phyloP scores from a whole-genome alignment of 352 stramenopile species.

The Globisporangium abappressorium region DNA sequence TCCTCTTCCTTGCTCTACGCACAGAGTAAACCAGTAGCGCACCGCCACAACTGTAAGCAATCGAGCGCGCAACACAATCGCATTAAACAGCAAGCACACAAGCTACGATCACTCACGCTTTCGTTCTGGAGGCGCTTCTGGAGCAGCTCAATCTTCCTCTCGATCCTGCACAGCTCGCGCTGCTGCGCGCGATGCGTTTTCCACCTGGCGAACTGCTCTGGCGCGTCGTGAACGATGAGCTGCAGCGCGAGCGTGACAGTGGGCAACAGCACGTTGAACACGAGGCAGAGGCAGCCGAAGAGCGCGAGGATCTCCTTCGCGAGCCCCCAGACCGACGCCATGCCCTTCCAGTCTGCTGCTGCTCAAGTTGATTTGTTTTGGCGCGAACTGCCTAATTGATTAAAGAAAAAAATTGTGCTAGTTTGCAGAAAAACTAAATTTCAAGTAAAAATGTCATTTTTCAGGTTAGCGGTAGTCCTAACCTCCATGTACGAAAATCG shows the following conservation, averaged over 20 bases:
- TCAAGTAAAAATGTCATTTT: no score
- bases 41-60: background rate
- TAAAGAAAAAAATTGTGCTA: no score
- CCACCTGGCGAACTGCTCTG: conserved; percentile 38
- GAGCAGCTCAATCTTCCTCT: conserved; percentile 28
- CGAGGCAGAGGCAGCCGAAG: conserved; percentile 42
- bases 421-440: no score
- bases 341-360: background rate
- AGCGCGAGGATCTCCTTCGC: conserved; percentile 38
- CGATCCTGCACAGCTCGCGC: conserved; percentile 32
- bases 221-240: conserved; percentile 28
- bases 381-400: no score
- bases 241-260: conserved; percentile 26
- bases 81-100: background rate
- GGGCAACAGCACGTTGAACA: conserved; percentile 42
- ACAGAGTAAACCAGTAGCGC: no score
- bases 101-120: background rate
- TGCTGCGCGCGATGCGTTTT: conserved; percentile 36
- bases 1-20: background rate
- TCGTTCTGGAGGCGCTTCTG: background rate
- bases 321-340: conserved; percentile 18
- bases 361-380: no score
- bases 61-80: background rate
- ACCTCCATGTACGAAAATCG: no score
- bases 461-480: no score